Evolutionary conservation across 371 early-diverging fungal genomes (phyloP), one percentile per base, ranked within the genome.

Genomic region (Mortierella sp.): DNA sequence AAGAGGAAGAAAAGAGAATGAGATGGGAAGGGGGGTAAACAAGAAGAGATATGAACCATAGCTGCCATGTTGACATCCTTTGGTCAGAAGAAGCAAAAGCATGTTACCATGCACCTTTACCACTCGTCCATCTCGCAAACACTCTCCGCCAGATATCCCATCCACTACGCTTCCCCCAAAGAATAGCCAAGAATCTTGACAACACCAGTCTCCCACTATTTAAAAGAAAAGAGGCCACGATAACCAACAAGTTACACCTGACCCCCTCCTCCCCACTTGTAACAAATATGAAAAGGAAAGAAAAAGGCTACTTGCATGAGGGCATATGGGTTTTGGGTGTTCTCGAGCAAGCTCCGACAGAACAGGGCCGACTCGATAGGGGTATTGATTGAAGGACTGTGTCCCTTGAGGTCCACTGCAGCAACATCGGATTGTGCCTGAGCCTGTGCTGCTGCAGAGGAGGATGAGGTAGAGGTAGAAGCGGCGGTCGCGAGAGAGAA

Each of bases 281-380:
- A 37, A 73, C 48, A 37, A 73, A 57, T 59, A 73, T 2, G 26
- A 73, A 26, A 21, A 48, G 28, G 19, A 61, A 71, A 34, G 10
- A 48, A 59, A 26, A 61, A 24, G 34, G 46, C 37, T 74, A 94
- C 93, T 83, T 94, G 96, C 57, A 94, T 93, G 78, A 93, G 93
- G 31, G 96, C 95, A 83, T 93, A 96, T 28, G 94, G 95, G 76
- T 90, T 91, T 37, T 92, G 89, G 48, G 96, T 94, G 81, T 89
- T 92, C 77, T 95, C 93, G 73, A 97, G 88, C 54, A 97, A 90
- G 69, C 92, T 87, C 79, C 94, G 92, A 80, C 86, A 96, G 90
- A 83, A 94, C 91, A 64, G 89, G 2, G 95, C 94, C 0, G 96
- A 93, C 57, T 96, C 95, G n/a, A 93, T 90, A 21, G 96, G 96